Evolutionary conservation across 2,329 filamentous ascomycete species (phyloP).

Genomic region (Graphiopsis chlorocephala): DNA sequence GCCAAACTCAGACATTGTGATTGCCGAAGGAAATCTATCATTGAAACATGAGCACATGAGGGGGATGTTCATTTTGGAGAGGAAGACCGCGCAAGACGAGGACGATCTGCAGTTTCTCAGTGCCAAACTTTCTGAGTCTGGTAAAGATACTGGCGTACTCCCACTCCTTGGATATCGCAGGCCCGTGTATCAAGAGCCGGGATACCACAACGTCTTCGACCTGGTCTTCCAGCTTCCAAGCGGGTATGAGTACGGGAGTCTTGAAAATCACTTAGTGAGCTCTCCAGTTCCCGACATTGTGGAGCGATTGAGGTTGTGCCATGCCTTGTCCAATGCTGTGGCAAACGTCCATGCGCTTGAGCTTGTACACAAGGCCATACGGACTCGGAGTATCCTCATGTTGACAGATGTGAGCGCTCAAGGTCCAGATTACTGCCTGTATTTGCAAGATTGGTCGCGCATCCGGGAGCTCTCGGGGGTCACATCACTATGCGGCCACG

Average conservation of each 20-base stretch:
- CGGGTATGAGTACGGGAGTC: background rate
- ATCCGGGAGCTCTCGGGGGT: constrained; percentile 13
- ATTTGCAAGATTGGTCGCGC: background rate
- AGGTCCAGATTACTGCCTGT: background rate
- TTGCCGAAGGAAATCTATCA: no score
- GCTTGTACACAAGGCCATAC: background rate
- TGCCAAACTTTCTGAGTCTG: background rate
- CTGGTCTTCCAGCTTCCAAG: background rate
- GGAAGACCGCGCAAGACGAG: no score
- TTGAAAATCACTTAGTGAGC: background rate
- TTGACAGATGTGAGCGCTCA: background rate
- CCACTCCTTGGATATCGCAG: background rate
- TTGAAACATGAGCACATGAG: no score
- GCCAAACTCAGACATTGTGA: no score
- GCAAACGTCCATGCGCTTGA: background rate
- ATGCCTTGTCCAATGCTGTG: background rate
- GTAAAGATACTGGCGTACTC: background rate
- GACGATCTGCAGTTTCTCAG: no score
- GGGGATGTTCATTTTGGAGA: no score
- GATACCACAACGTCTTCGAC: background rate
- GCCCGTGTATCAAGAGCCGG: background rate
- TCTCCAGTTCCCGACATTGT: background rate
- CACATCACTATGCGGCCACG: constrained; percentile 35
- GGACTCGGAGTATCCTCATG: background rate
- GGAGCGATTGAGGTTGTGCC: background rate